Evolutionary conservation across 2,329 filamentous ascomycete genomes (phyloP), one percentile per base, ranked within the genome.

Genomic region (Geoglossum cookeanum): DNA sequence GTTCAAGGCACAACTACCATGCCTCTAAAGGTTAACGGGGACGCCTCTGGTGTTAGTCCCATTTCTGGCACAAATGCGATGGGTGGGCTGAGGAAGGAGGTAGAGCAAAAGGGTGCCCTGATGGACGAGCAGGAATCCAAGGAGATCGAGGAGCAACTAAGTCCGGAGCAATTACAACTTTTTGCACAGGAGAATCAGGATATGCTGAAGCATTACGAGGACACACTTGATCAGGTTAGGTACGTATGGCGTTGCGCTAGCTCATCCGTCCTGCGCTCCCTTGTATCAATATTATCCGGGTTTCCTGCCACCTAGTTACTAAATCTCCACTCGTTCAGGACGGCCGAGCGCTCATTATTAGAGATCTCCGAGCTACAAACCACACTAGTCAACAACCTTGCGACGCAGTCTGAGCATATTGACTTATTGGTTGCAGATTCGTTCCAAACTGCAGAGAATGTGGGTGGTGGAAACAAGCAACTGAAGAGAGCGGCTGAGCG

Each of bases 361-460:
- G 92, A 98, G 68, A 96, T 98, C 61, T 85, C 88, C 6, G 89
- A 94, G 66, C 75, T 98, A 55, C 92, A 98, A 68, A 87, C 86
- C 57, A 83, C 91, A 57, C 82, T 98, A 11, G 87, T 92, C 45
- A 81, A 80, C 64, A 94, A 96, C 66, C 78, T 98, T 27, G 79
- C 83, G 44, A 83, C 84, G 13, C 92, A 98, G 67, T 85, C 87
- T 57, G 88, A 87, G 58, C 84, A 92, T 64, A 94, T 98, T 61
- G 85, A 89, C 59, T 86, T 92, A 67, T 76, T 98, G 22, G 87
- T 95, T 35, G 76, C 83, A 48, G 91, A 98, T 68, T 89, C 88
- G 1, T 78, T 83, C 59, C 77, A 80, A 35, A 96, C 90, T 8
- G 80, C 83, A 30, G 85, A 91, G 66, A 96, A 97, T 65, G 80